phyloP scores from a whole-genome alignment of 306 rosid species.

The Amphicarpaea edgeworthii region DNA sequence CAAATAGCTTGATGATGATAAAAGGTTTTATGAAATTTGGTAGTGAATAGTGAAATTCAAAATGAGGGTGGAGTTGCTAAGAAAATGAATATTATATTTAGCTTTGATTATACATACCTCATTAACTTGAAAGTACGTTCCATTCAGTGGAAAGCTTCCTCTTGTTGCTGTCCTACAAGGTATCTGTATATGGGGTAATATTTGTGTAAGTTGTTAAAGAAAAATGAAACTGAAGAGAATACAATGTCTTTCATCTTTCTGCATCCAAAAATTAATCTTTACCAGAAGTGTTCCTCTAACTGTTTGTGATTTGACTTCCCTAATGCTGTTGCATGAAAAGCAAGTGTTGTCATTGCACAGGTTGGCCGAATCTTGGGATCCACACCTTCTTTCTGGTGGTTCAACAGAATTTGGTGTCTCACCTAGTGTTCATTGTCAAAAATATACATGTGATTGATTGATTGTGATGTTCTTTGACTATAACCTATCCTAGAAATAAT shows the following conservation, averaged over 20 bases:
- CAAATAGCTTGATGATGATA: conserved; percentile 72
- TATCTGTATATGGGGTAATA: conserved; percentile 56
- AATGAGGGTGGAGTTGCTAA: conserved; percentile 35
- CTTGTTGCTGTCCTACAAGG: conserved; percentile 94
- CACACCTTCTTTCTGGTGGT: conserved; percentile 74
- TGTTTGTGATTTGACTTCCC: conserved; percentile 77
- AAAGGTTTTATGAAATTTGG: conserved; percentile 42
- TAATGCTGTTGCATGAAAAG: conserved; percentile 72
- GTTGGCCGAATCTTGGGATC: conserved; percentile 56
- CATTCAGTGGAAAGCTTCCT: conserved; percentile 94
- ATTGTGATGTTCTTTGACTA: conserved; percentile 33
- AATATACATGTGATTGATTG: conserved; percentile 27
- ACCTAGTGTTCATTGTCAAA: conserved; percentile 56
- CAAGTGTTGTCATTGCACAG: conserved; percentile 75
- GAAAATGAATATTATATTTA: conserved; percentile 16
- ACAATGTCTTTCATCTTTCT: conserved; percentile 15
- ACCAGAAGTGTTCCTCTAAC: conserved; percentile 93
- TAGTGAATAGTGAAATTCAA: conserved; percentile 38
- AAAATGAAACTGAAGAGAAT: conserved; percentile 26
- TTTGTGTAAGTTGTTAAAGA: conserved; percentile 37
- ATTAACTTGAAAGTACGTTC: conserved; percentile 94
- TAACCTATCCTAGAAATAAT: conserved; percentile 25
- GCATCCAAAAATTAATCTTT: conserved; percentile 42
- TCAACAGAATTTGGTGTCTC: conserved; percentile 77
- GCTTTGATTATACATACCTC: conserved; percentile 62